Percentiles rank a stretch among this genome's conserved stretches.
Conservation (phyloP, 176 grass and related monocot genomes). For the Pontederia crassipes region DNA sequence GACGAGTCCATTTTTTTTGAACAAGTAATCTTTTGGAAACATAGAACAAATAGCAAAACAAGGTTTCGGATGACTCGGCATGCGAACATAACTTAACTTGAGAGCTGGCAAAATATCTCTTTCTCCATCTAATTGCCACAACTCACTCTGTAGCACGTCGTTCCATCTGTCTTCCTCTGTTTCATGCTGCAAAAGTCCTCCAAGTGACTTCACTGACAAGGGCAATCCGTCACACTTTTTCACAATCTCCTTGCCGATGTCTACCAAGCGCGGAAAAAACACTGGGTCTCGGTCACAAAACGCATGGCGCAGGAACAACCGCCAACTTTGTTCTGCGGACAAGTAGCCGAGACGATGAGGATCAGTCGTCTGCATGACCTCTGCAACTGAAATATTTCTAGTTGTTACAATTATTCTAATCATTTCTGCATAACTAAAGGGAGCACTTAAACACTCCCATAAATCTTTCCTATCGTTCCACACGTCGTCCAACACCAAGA, state of each 20-base stretch:
- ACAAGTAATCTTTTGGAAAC: background rate
- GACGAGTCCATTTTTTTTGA: background rate
- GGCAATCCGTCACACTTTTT: slow-evolving; percentile 5
- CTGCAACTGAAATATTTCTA: background rate
- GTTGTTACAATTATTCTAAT: background rate
- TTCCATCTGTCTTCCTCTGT: background rate
- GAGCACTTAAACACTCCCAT: background rate
- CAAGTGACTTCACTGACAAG: background rate
- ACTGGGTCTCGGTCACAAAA: background rate
- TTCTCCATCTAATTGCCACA: background rate
- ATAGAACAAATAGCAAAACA: background rate
- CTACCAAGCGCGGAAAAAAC: background rate
- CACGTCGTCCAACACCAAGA: slow-evolving; percentile 43
- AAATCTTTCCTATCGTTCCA: slow-evolving; percentile 20
- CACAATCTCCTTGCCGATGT: background rate
- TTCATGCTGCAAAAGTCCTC: background rate
- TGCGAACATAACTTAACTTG: background rate
- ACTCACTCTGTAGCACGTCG: background rate
- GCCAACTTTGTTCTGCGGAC: background rate
- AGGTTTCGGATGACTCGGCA: slow-evolving; percentile 2
- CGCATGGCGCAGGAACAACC: background rate
- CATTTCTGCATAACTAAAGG: background rate
- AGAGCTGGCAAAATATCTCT: background rate
- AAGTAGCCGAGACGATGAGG: background rate
- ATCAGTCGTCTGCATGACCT: background rate